A percentile compares a stretch with the other conserved stretches of the same genome.
Evolutionary conservation across 2,329 filamentous ascomycete species (phyloP).

Genomic region (Neonectria hederae): DNA sequence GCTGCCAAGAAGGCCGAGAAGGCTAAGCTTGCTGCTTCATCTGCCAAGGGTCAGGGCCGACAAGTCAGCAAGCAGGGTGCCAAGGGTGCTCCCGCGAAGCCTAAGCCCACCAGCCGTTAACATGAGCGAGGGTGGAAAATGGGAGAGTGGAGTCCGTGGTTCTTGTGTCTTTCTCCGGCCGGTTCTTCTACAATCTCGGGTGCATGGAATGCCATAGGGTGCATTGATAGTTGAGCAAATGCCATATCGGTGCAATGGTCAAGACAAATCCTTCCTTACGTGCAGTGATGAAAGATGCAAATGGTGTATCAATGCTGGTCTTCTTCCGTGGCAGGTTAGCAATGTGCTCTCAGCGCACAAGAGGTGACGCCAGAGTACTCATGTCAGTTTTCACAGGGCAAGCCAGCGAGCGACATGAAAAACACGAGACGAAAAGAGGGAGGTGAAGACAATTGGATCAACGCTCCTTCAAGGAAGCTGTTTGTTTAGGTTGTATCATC

Average conservation of each 20-base stretch:
- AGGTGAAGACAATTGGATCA: slow-evolving; percentile 1
- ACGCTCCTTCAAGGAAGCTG: slow-evolving; percentile 20
- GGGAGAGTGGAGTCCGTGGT: slow-evolving; percentile 51
- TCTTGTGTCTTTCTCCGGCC: slow-evolving; percentile 55
- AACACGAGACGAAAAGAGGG: background rate
- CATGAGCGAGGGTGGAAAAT: slow-evolving; percentile 37
- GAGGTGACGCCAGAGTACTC: slow-evolving; percentile 1
- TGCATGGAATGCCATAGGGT: slow-evolving; percentile 54
- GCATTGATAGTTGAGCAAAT: slow-evolving; percentile 55
- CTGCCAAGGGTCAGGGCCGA: slow-evolving; percentile 81
- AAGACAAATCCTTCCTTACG: slow-evolving; percentile 32
- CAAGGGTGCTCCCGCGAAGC: slow-evolving; percentile 89
- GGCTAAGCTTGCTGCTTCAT: slow-evolving; percentile 85
- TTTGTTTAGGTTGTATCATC: slow-evolving; percentile 32
- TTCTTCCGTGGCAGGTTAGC: slow-evolving; percentile 22
- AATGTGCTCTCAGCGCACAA: slow-evolving; percentile 25
- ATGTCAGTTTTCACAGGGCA: background rate
- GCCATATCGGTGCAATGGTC: slow-evolving; percentile 50
- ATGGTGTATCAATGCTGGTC: background rate
- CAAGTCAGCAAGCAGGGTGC: slow-evolving; percentile 97
- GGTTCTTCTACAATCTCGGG: slow-evolving; percentile 54
- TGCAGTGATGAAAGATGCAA: slow-evolving; percentile 31
- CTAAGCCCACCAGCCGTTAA: slow-evolving; percentile 84
- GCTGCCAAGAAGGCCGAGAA: slow-evolving; percentile 99
- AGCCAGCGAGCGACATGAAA: slow-evolving; percentile 4